Percentiles rank a stretch among this genome's conserved stretches.
phyloP scores from a whole-genome alignment of 176 grass and related monocot species.

The Otatea glauca region DNA sequence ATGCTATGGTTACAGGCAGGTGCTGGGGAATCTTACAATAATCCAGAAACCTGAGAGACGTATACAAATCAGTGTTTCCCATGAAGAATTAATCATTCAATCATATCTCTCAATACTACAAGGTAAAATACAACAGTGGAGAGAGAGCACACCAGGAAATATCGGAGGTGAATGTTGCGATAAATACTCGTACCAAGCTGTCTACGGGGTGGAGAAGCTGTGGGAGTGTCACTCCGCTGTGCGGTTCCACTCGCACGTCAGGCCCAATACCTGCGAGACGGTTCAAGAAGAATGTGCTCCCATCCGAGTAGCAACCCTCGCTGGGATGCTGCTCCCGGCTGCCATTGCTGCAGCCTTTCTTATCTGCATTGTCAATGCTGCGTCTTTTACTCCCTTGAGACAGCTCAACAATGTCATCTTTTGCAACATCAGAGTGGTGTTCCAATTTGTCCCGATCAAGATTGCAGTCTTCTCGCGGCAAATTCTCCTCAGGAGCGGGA shows the following conservation, averaged over 20 bases:
- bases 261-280: conserved; percentile 44
- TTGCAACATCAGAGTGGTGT: background rate
- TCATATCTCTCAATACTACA: background rate
- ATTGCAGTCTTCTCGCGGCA: background rate
- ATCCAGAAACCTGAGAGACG: conserved; percentile 68
- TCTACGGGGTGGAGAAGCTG: conserved; percentile 75
- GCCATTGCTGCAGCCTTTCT: background rate
- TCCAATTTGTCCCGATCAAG: conserved; percentile 21
- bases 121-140: background rate
- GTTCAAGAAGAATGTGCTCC: conserved; percentile 86
- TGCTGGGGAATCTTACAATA: conserved; percentile 72
- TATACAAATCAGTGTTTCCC: conserved; percentile 34
- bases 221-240: conserved; percentile 62
- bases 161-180: conserved; percentile 87
- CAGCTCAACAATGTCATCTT: background rate
- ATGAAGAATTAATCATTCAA: background rate
- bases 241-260: background rate
- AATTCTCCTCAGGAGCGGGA: background rate
- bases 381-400: conserved; percentile 1
- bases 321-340: conserved; percentile 15
- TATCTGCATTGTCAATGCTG: background rate
- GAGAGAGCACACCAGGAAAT: conserved; percentile 69
- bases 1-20: conserved; percentile 71
- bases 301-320: conserved; percentile 64
- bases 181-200: conserved; percentile 68